Base-by-base conservation (phyloP, 2,329 filamentous ascomycete genomes). In the Aspergillus neoniger region DNA sequence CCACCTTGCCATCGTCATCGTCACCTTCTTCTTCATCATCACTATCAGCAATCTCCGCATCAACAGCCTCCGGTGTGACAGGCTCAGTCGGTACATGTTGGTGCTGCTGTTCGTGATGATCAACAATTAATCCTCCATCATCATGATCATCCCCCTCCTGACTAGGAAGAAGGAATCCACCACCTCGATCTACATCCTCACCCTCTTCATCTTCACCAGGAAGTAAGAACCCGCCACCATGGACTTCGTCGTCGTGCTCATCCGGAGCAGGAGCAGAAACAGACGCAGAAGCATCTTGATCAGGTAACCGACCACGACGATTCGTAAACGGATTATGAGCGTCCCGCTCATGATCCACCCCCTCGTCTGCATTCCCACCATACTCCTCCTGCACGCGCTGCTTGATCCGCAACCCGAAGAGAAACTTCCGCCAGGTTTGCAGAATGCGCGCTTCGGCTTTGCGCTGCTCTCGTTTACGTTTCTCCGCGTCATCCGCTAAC, bases 321-420 rank as follows among this genome's bases (percentile, higher is more conserved):
- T 59, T 65, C 1, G 71, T 65, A 63, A 79, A 79, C 1, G 77
- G 76, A 61, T 78, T 78, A 48, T 71, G 64, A 4, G 67, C 59
- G 15, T 75, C 73, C 8, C 67, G 65, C 60, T 78, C 72, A 7
- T 64, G 59, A 49, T 74, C 72, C 0, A 32, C 28, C 43, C 65
- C 64, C 2, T 66, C 66, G 8, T 69, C 67, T 57, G 72, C 70
- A 5, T 77, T 74, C 53, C 87, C 83, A 1, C 90, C 91, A 72
- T 96, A 96, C 62, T 96, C 91, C 57, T 87, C 83, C 43, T 83
- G 83, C 43, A 96, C 88, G 52, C 92, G 84, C 73, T 95, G 85
- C 19, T 91, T 83, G 59, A 98, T 95, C 3, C 92, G 84, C 76
- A 97, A 73, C 0, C 93, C 93, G 82, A 93, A 91, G 14, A 96